phyloP scores from a whole-genome alignment of 352 stramenopile species.

The Phytophthora meadii region DNA sequence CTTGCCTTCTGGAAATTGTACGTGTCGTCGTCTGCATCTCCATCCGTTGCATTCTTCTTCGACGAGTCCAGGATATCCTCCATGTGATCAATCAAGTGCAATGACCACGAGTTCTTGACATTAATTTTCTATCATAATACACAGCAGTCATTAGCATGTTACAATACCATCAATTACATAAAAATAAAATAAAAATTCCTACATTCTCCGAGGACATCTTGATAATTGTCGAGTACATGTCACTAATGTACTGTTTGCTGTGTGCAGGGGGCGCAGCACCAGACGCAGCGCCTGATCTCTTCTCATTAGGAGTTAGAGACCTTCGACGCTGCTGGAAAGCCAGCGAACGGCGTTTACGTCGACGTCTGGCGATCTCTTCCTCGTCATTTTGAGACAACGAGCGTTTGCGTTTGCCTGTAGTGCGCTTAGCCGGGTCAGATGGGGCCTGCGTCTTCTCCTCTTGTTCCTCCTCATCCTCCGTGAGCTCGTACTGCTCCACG shows the following conservation, averaged over 20 bases:
- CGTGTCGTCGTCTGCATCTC: slow-evolving; percentile 56
- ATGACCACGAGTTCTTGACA: slow-evolving; percentile 96
- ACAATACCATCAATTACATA: not conserved
- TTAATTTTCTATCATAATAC: slow-evolving; percentile 93
- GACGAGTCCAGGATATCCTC: slow-evolving; percentile 91
- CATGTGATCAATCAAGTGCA: slow-evolving; percentile 98
- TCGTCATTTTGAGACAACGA: slow-evolving; percentile 60
- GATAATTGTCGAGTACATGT: slow-evolving; percentile 94
- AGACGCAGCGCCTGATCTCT: slow-evolving; percentile 10
- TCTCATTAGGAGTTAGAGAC: slow-evolving; percentile 65
- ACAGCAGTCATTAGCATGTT: slow-evolving; percentile 7
- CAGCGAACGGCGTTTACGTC: slow-evolving; percentile 68
- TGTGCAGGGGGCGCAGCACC: slow-evolving; percentile 20
- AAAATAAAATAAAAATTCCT: slow-evolving; percentile 16
- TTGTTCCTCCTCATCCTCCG: slow-evolving; percentile 38
- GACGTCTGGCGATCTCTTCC: slow-evolving; percentile 68
- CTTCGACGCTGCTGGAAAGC: slow-evolving; percentile 75
- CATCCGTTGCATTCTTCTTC: slow-evolving; percentile 40
- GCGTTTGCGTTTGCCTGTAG: slow-evolving; percentile 69
- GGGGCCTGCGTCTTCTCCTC: slow-evolving; percentile 21
- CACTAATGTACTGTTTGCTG: slow-evolving; percentile 85
- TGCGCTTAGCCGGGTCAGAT: slow-evolving; percentile 12
- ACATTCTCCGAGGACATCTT: slow-evolving; percentile 94
- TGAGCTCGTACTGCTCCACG: slow-evolving; percentile 37
- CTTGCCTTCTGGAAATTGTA: slow-evolving; percentile 98